A percentile compares a stretch with the other conserved stretches of the same genome.
Evolutionary conservation across 108 stramenopile genomes (phyloP).

Genomic region (Cyclotella atomus): DNA sequence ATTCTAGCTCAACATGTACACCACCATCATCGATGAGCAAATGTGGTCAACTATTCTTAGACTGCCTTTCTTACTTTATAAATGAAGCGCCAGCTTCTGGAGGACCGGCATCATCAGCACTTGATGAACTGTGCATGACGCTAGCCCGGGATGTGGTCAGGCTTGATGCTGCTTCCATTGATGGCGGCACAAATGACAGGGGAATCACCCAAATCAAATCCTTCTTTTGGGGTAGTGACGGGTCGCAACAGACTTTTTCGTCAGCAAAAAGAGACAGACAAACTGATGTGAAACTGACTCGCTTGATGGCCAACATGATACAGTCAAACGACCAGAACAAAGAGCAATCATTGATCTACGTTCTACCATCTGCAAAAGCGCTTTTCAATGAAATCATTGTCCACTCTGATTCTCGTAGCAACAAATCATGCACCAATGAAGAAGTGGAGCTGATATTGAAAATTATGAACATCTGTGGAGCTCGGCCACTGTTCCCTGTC

Average conservation of each 20-base stretch:
- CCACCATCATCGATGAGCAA: conserved; percentile 6
- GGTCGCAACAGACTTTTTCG: conserved; percentile 22
- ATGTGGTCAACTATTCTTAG: conserved; percentile 36
- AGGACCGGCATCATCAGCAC: conserved; percentile 17
- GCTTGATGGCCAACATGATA: conserved; percentile 11
- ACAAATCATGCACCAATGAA: conserved; percentile 36
- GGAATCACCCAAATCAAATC: conserved; percentile 33
- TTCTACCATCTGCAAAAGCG: conserved; percentile 22
- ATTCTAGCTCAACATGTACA: conserved; percentile 14
- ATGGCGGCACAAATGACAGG: conserved; percentile 9
- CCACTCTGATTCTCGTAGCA: conserved; percentile 7
- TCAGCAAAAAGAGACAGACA: conserved; percentile 11
- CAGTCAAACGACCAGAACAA: background rate
- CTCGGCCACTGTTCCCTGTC: conserved; percentile 28
- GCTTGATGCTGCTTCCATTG: conserved; percentile 19
- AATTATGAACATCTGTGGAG: conserved; percentile 33
- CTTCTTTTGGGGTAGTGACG: conserved; percentile 42
- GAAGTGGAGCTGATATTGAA: conserved; percentile 35
- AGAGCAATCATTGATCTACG: background rate
- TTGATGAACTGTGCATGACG: conserved; percentile 38
- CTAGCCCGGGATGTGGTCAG: conserved; percentile 34
- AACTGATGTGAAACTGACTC: conserved; percentile 10
- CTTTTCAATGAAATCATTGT: conserved; percentile 30
- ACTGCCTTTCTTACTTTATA: conserved; percentile 35
- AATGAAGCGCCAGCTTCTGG: conserved; percentile 20